These are phyloP conservation scores for Penicillium maclennaniae DNA, from an alignment of 495 filamentous ascomycete genomes.

Conservation along the genomic window DNA sequence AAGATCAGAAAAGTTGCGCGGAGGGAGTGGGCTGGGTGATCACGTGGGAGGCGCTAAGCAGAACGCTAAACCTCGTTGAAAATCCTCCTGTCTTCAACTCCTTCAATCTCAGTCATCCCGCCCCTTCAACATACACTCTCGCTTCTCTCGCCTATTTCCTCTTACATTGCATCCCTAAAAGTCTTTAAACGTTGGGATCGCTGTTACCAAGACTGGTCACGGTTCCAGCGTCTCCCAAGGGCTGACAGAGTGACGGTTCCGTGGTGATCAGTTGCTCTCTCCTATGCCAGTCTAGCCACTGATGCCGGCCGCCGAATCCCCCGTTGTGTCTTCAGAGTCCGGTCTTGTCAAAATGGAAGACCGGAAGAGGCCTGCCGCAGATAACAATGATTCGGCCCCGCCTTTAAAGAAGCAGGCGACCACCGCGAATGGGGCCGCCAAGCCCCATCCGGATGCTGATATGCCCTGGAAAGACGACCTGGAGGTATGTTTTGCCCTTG, in stretches of 20 bases:
- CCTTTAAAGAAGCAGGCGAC: constrained; percentile 81
- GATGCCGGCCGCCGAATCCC: constrained; percentile 75
- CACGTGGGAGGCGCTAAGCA: constrained; percentile 38
- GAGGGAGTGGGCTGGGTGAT: constrained; percentile 15
- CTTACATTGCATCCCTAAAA: neutral
- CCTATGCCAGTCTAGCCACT: constrained; percentile 52
- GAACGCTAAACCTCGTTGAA: constrained; percentile 35
- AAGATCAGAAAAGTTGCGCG: constrained; percentile 16
- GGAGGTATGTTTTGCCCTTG: constrained; percentile 60
- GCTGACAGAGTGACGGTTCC: constrained; percentile 37
- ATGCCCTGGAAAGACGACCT: constrained; percentile 82
- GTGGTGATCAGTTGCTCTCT: constrained; percentile 36
- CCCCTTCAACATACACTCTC: constrained; percentile 18
- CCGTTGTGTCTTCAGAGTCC: constrained; percentile 65
- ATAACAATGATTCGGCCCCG: constrained; percentile 73
- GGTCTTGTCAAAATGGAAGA: constrained; percentile 91
- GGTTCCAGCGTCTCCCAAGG: constrained; percentile 30
- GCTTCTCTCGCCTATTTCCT: constrained; percentile 5
- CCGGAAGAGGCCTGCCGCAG: constrained; percentile 83
- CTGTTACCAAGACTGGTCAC: constrained; percentile 25
- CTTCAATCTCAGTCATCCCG: constrained; percentile 26
- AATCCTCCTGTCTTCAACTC: constrained; percentile 40
- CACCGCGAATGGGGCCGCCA: constrained; percentile 66
- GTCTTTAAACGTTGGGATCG: constrained; percentile 2
- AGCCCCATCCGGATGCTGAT: constrained; percentile 72